Evolutionary conservation across 768 basidiomycete species (phyloP), one percentile per base, ranked within the genome.

Genomic region (Suillus tomentosus): DNA sequence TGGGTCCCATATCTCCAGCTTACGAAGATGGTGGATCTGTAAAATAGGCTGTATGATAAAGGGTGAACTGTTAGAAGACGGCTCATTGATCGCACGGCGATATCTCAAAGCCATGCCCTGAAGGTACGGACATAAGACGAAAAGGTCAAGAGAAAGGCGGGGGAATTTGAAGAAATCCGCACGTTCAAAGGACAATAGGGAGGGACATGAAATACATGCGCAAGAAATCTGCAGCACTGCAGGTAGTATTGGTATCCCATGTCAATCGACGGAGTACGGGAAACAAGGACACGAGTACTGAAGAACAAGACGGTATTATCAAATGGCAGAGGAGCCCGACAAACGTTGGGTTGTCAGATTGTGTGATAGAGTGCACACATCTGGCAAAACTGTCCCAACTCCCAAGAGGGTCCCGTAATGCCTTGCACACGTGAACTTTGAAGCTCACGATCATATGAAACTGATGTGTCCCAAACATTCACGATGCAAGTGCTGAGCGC

Each of bases 231-330:
- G 71, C 57, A 69, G 69, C 70, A 31, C 59, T 36, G 0, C 59
- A 39, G 63, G 70, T 73, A 15, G 62, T 60, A 24, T 61, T 47
- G 7, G 71, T 69, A 45, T 65, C 65, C 72, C 73, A 74, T 13
- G 57, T 63, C n/a, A 73, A 40, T 27, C 59, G 62, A 6, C 34
- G 64, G n/a, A 74, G 27, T 43, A 67, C 71, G 0, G 73, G 66
- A 34, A 74, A 73, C 57, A 73, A 71, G 39, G 66, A 42, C 3
- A 53, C 50, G 7, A 53, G 48, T 14, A 65, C 51, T 3, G 71
- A 71, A 9, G 65, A 66, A 42, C 55, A 54, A 17, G 66, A 62
- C 60, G 71, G 64, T 54, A 45, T 65, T 3, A 60, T 42, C 27
- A 67, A 61, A 27, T 36, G 57, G 36, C 6, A 8, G 39, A 34